These are phyloP conservation scores for Magnolia changhungtana DNA, from an alignment of 164 flowering plant genomes.

Conservation along the genomic window DNA sequence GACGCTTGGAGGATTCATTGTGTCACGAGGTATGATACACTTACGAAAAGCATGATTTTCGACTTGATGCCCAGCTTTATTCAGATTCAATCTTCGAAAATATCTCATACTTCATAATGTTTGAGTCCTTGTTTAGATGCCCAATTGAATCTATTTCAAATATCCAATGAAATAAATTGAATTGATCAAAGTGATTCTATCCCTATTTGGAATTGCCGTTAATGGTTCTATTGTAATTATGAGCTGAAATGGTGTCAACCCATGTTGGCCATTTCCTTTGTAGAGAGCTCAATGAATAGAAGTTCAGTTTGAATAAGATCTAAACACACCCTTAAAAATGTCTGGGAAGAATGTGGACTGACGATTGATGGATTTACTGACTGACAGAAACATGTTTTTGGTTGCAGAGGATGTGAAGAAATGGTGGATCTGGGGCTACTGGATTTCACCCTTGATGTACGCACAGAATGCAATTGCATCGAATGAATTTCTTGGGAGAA, in stretches of 20 bases:
- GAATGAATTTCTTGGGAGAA: constrained; percentile 45
- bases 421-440: constrained; percentile 63
- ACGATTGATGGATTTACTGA: not conserved
- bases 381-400: not conserved
- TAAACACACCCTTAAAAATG: not conserved
- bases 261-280: too few species aligned
- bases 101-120: not conserved
- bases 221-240: too few species aligned
- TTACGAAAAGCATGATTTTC: too few species aligned
- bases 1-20: constrained; percentile 43
- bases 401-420: constrained; percentile 7
- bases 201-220: too few species aligned
- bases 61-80: not conserved
- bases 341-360: too few species aligned
- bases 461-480: constrained; percentile 44
- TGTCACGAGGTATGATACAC: constrained; percentile 35
- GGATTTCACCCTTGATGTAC: constrained; percentile 57
- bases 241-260: too few species aligned
- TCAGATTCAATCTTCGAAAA: not conserved
- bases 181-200: too few species aligned
- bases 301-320: not conserved
- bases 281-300: not conserved
- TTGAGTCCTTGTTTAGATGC: not conserved
- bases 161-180: too few species aligned
- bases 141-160: too few species aligned